These are phyloP conservation scores for Moricandia moricandioides DNA, from an alignment of 345 rosid genomes.

Conservation along the genomic window DNA sequence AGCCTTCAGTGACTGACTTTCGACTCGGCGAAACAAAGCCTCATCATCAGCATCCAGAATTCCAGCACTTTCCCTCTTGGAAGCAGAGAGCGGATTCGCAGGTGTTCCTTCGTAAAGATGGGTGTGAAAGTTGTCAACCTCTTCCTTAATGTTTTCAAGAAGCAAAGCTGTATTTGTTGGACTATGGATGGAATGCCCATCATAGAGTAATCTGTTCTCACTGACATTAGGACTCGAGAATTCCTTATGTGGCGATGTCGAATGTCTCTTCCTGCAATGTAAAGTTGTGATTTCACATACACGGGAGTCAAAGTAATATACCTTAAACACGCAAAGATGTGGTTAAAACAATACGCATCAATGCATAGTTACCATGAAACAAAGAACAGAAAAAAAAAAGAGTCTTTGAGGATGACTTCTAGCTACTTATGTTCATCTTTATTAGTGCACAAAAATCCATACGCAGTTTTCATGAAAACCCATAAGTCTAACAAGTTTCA, in stretches of 20 bases:
- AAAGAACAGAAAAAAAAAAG: neutral
- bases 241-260: conserved; percentile 59
- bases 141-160: conserved; percentile 91
- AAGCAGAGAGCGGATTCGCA: conserved; percentile 43
- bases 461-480: neutral
- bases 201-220: conserved; percentile 65
- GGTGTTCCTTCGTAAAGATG: conserved; percentile 51
- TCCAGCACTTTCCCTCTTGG: conserved; percentile 51
- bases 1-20: conserved; percentile 67
- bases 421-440: neutral
- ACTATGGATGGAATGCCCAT: conserved; percentile 76
- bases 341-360: neutral
- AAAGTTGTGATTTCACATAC: neutral
- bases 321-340: conserved; percentile 6
- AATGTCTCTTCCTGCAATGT: conserved; percentile 64
- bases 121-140: conserved; percentile 56
- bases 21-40: conserved; percentile 45
- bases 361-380: neutral
- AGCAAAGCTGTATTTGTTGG: conserved; percentile 88
- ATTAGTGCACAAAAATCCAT: neutral
- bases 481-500: conserved; percentile 4
- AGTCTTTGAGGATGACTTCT: neutral
- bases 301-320: conserved; percentile 1
- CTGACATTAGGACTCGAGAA: conserved; percentile 49
- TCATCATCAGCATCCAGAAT: conserved; percentile 45